phyloP scores from a whole-genome alignment of 306 rosid species.

The Chamaecrista fasciculata region DNA sequence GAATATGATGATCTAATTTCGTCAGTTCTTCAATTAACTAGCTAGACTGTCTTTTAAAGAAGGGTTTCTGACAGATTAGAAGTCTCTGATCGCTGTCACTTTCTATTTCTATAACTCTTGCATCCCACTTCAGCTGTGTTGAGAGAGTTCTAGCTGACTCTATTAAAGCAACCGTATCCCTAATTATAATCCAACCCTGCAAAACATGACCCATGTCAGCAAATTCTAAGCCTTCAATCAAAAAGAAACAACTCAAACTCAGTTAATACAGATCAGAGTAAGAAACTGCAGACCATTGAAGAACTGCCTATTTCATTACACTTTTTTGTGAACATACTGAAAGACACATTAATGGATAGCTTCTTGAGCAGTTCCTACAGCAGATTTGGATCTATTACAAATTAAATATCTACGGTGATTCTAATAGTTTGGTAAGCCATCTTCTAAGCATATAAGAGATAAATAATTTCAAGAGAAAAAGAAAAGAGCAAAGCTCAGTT shows the following conservation, averaged over 20 bases:
- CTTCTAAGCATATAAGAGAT: neutral
- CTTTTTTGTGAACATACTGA: neutral
- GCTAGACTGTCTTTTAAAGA: constrained; percentile 70
- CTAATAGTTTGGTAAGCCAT: constrained; percentile 1
- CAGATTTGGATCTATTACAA: neutral
- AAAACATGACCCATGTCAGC: constrained; percentile 30
- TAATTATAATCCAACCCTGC: constrained; percentile 97
- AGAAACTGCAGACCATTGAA: neutral
- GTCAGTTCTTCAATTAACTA: constrained; percentile 37
- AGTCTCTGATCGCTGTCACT: constrained; percentile 81
- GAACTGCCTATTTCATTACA: neutral
- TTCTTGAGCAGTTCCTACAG: neutral
- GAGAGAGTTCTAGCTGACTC: constrained; percentile 78
- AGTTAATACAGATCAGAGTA: constrained; percentile 6
- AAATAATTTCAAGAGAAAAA: neutral
- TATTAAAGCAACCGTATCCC: constrained; percentile 57
- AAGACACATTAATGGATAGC: neutral
- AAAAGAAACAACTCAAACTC: neutral
- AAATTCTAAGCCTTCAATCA: neutral
- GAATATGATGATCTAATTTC: constrained; percentile 44
- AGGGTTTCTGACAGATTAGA: constrained; percentile 88
- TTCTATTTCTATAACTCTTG: constrained; percentile 77
- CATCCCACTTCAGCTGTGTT: constrained; percentile 89
- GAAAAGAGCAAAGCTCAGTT: neutral
- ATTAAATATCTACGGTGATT: neutral